Conservation (phyloP, 768 basidiomycete genomes). For the Leucosporidium yakuticum region DNA sequence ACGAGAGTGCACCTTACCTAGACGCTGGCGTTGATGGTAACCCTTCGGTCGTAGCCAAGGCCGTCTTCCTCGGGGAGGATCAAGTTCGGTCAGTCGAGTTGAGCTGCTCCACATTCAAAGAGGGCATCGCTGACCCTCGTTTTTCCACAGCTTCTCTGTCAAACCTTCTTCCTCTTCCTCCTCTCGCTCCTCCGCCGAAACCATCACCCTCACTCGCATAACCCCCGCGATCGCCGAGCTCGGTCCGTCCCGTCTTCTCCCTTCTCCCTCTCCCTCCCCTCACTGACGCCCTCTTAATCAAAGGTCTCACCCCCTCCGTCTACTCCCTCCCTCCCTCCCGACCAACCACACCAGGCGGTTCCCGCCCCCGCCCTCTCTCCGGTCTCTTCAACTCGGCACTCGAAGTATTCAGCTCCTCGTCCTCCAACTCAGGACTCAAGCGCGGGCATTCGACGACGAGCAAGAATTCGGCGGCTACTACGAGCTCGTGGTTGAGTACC, state of each 20-base stretch:
- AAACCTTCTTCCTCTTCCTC: not conserved
- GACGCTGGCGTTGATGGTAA: not conserved
- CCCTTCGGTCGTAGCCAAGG: not conserved
- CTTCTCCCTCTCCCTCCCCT: not conserved
- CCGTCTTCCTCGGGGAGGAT: not conserved
- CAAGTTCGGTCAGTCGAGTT: constrained; percentile 1
- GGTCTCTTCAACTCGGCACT: constrained; percentile 14
- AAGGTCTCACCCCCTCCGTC: not conserved
- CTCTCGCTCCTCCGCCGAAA: not conserved
- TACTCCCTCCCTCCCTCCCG: constrained; percentile 9
- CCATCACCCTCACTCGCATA: constrained; percentile 20
- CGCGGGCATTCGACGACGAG: constrained; percentile 24
- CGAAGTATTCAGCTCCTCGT: constrained; percentile 18
- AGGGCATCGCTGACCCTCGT: not conserved
- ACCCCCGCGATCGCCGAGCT: constrained; percentile 13
- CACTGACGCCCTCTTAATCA: not conserved
- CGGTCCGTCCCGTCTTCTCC: not conserved
- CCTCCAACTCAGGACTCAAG: not conserved
- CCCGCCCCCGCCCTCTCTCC: constrained; percentile 10
- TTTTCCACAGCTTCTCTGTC: constrained; percentile 7
- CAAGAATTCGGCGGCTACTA: constrained; percentile 21
- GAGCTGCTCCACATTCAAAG: too few species aligned
- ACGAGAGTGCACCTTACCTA: not conserved
- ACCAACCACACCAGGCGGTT: not conserved
- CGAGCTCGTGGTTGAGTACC: constrained; percentile 1